phyloP scores from a whole-genome alignment of 495 filamentous ascomycete species.

The Xylaria curta region DNA sequence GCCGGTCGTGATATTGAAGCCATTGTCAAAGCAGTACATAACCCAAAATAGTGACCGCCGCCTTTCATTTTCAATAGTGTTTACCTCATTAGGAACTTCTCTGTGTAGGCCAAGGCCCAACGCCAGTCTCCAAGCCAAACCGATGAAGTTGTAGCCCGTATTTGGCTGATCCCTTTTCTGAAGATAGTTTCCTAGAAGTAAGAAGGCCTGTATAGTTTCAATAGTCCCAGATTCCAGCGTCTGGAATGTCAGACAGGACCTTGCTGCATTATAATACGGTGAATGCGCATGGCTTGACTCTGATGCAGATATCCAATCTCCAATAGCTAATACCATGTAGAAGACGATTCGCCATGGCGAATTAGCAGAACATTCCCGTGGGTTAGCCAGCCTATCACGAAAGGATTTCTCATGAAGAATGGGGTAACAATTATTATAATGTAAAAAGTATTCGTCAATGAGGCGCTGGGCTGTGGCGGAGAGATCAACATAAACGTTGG shows the following conservation, averaged over 20 bases:
- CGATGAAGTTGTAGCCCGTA: constrained; percentile 58
- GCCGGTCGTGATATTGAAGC: constrained; percentile 42
- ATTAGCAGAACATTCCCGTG: not conserved
- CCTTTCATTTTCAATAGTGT: constrained; percentile 4
- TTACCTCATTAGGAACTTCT: constrained; percentile 34
- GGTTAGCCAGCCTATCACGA: constrained; percentile 49
- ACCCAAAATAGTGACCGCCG: constrained; percentile 42
- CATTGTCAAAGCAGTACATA: constrained; percentile 44
- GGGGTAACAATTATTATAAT: constrained; percentile 60
- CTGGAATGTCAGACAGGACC: constrained; percentile 57
- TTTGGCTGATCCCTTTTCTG: constrained; percentile 65
- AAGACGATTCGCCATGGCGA: constrained; percentile 59
- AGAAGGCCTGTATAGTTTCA: constrained; percentile 52
- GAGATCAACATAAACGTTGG: not conserved
- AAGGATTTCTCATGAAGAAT: constrained; percentile 61
- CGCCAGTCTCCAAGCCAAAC: constrained; percentile 52
- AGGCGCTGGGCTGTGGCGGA: constrained; percentile 45
- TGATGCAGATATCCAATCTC: constrained; percentile 53
- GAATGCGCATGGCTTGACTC: constrained; percentile 54
- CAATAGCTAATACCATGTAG: constrained; percentile 58
- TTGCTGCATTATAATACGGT: constrained; percentile 52
- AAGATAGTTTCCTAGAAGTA: constrained; percentile 59
- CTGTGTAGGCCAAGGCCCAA: constrained; percentile 55
- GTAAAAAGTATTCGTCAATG: constrained; percentile 60
- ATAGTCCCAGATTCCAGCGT: constrained; percentile 46